A percentile compares a stretch with the other conserved stretches of the same genome.
These are phyloP conservation scores for Niveomyces coronatus DNA, from an alignment of 2,329 filamentous ascomycete genomes.

Conservation along the genomic window DNA sequence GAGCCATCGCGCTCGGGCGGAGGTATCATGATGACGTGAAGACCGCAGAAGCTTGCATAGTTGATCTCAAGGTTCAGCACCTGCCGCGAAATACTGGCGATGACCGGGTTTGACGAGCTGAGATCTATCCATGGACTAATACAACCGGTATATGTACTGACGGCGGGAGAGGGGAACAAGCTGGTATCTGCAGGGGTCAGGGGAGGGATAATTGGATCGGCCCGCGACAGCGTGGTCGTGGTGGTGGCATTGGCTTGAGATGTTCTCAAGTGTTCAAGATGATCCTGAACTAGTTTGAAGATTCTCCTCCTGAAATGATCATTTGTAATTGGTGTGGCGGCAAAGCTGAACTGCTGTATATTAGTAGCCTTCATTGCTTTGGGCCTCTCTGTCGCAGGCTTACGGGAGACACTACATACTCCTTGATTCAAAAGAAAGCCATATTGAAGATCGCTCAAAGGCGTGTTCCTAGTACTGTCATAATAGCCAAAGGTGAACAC, in stretches of 20 bases:
- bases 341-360: conserved; percentile 59
- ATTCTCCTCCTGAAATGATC: conserved; percentile 60
- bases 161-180: conserved; percentile 55
- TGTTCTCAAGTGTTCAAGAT: conserved; percentile 38
- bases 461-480: conserved; percentile 50
- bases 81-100: conserved; percentile 80
- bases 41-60: conserved; percentile 91
- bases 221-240: conserved; percentile 34
- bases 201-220: conserved; percentile 51
- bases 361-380: conserved; percentile 14
- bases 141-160: conserved; percentile 66
- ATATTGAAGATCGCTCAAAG: conserved; percentile 54
- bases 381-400: conserved; percentile 5
- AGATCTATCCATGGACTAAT: conserved; percentile 92
- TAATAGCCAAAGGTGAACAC: conserved; percentile 67
- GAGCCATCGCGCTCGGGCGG: conserved; percentile 60
- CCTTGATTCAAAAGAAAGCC: conserved; percentile 57
- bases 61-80: conserved; percentile 84
- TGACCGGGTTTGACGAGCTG: conserved; percentile 68
- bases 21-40: conserved; percentile 70
- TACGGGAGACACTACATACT: too few relatives aligned
- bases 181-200: conserved; percentile 72
- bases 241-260: conserved; percentile 27
- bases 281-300: conserved; percentile 46
- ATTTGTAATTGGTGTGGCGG: conserved; percentile 71